These are phyloP conservation scores for Fomes fomentarius DNA, from an alignment of 1,284 basidiomycete genomes.

Conservation along the genomic window DNA sequence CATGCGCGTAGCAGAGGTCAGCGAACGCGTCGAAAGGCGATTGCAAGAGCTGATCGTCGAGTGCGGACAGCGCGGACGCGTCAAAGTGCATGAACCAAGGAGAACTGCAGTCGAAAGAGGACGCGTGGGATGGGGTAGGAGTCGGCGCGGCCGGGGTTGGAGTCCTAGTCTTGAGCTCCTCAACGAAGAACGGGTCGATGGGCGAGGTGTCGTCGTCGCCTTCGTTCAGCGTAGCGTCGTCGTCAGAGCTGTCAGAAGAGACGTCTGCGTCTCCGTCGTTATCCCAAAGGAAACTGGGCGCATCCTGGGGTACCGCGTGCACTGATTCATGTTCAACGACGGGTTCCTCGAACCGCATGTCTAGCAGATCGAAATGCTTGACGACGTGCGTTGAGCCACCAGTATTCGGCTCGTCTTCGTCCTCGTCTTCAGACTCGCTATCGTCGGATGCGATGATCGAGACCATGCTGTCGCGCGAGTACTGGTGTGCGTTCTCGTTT, in stretches of 20 bases:
- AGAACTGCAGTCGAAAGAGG: slow-evolving; percentile 8
- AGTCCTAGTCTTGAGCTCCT: too few species aligned
- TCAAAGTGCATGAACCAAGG: slow-evolving; percentile 24
- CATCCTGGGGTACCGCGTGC: neutral
- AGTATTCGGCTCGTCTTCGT: neutral
- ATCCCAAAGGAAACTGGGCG: slow-evolving; percentile 10
- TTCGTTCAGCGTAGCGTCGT: slow-evolving; percentile 11
- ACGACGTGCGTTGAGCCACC: too few species aligned
- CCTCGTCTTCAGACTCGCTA: slow-evolving; percentile 1
- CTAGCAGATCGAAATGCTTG: too few species aligned
- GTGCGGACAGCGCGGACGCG: slow-evolving; percentile 21
- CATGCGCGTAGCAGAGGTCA: slow-evolving; percentile 27
- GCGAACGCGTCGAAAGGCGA: slow-evolving; percentile 28
- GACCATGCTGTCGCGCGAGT: slow-evolving; percentile 9
- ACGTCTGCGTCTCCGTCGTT: too few species aligned
- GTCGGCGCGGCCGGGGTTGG: neutral
- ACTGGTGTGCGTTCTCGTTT: neutral
- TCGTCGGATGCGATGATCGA: neutral
- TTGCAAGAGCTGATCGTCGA: slow-evolving; percentile 26
- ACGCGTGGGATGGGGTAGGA: neutral
- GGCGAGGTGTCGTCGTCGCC: slow-evolving; percentile 8
- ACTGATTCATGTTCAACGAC: too few species aligned
- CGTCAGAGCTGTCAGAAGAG: slow-evolving; percentile 4
- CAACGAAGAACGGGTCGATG: slow-evolving; percentile 9
- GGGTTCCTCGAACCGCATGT: too few species aligned